Percentiles rank a stretch among this genome's conserved stretches.
phyloP scores from a whole-genome alignment of 108 stramenopile species.

The Pinguiococcus pyrenoidosus region DNA sequence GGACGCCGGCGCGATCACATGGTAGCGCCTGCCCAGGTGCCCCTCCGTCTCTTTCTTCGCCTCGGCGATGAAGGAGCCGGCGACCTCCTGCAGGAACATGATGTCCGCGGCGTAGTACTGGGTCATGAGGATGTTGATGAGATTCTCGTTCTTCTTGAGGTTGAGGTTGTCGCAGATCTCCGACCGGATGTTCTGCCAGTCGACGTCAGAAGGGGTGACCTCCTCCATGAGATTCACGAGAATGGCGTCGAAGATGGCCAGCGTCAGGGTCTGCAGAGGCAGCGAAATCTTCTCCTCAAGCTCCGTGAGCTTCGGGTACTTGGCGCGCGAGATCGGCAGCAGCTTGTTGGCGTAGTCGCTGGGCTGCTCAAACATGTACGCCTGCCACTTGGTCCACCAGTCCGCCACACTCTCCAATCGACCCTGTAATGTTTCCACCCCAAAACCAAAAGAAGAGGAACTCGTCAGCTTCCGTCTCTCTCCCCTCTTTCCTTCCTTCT shows the following conservation, averaged over 20 bases:
- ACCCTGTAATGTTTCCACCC: no score
- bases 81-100: constrained; percentile 79
- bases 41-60: constrained; percentile 39
- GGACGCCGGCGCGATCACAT: constrained; percentile 37
- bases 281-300: constrained; percentile 14
- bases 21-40: constrained; percentile 38
- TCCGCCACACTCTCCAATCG: no score
- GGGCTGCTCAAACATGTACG: background rate
- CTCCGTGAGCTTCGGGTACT: constrained; percentile 20
- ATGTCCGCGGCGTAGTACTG: constrained; percentile 66
- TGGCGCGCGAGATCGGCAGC: constrained; percentile 1
- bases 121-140: constrained; percentile 61
- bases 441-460: no score
- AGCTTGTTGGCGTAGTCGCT: constrained; percentile 5
- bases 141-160: constrained; percentile 60
- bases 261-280: constrained; percentile 16
- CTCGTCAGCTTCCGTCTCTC: no score
- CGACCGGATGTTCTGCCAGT: constrained; percentile 66
- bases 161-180: constrained; percentile 75
- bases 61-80: constrained; percentile 57
- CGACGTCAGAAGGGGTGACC: constrained; percentile 37
- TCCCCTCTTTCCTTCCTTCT: no score
- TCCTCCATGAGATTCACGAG: constrained; percentile 85
- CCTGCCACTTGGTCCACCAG: constrained; percentile 12
- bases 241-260: constrained; percentile 39